phyloP scores from a whole-genome alignment of 495 filamentous ascomycete genomes.

The Tuber indicum region DNA sequence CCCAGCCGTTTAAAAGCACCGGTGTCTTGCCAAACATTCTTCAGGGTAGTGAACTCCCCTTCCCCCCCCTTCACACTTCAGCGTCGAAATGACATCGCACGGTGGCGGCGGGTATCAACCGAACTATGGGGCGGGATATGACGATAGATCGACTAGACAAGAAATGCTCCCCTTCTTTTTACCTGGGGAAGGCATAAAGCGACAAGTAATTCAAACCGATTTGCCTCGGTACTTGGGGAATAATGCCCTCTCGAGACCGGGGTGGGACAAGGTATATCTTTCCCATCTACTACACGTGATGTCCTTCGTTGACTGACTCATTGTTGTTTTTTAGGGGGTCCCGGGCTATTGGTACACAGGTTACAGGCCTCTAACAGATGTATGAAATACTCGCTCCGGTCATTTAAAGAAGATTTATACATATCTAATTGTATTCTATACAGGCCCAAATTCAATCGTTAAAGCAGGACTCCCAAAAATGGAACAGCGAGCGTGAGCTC shows the following conservation, averaged over 20 bases:
- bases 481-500: slow-evolving; percentile 17
- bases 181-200: slow-evolving; percentile 30
- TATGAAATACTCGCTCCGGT: slow-evolving; percentile 14
- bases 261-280: slow-evolving; percentile 11
- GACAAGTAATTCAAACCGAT: slow-evolving; percentile 35
- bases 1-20: slow-evolving; percentile 1
- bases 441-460: slow-evolving; percentile 35
- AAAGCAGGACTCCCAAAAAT: slow-evolving; percentile 27
- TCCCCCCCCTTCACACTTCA: background rate
- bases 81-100: background rate
- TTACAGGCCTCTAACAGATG: slow-evolving; percentile 33
- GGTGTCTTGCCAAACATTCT: background rate
- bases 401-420: background rate
- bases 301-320: background rate
- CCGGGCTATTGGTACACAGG: slow-evolving; percentile 27
- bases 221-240: slow-evolving; percentile 37
- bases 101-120: background rate
- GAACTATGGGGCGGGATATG: background rate
- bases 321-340: slow-evolving; percentile 12
- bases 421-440: slow-evolving; percentile 4
- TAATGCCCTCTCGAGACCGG: slow-evolving; percentile 24
- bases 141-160: background rate
- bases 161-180: slow-evolving; percentile 24
- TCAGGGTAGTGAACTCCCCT: background rate
- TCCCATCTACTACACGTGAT: background rate